Evolutionary conservation across 495 filamentous ascomycete genomes (phyloP), one percentile per base, ranked within the genome.

Genomic region (Hyaloscypha bicolor): DNA sequence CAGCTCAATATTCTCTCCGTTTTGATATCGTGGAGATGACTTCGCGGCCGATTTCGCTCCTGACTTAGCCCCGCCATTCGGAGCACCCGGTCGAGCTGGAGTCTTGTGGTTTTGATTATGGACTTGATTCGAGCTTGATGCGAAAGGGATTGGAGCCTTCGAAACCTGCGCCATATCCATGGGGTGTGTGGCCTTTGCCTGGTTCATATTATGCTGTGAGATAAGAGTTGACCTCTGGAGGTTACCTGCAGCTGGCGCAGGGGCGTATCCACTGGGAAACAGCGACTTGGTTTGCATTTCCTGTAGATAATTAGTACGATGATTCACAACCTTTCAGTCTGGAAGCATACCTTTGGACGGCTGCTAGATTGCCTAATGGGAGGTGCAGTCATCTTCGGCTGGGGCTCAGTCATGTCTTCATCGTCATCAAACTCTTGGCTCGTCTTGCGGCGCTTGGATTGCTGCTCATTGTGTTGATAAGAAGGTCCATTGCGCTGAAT

Each of bases 81-180:
- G 75, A 37, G 77, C 79, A 55, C 78, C 75, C 39, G 80, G 76
- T 19, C 83, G 80, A 48, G 80, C 80, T 6, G 89, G 85, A 57
- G 89, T 90, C 78, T 94, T 88, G 78, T 84, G 79, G 58, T 82
- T 72, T 29, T 83, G 78, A 16, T 81, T 81, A 39, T 60, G 62
- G 6, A 58, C 63, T 25, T 79, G 76, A 67, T 84, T 87, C 51
- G 90, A 73, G 71, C 84, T 88, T 37, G 92, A 85, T 16, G 92
- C 93, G 74, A 98, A 97, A 11, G 91, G 89, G 65, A 98, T 97
- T 57, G 91, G 89, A n/a, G 87, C 90, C 76, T 89, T 96, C 9
- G 92, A 88, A 63, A 92, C 86, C 73, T 94, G 92, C 55, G 88
- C 84, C 85, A 93, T 92, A 70, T 94, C 91, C 63, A 90, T 79